These are phyloP conservation scores for Aspergillus quadricinctus DNA, from an alignment of 2,329 filamentous ascomycete species.

Conservation along the genomic window DNA sequence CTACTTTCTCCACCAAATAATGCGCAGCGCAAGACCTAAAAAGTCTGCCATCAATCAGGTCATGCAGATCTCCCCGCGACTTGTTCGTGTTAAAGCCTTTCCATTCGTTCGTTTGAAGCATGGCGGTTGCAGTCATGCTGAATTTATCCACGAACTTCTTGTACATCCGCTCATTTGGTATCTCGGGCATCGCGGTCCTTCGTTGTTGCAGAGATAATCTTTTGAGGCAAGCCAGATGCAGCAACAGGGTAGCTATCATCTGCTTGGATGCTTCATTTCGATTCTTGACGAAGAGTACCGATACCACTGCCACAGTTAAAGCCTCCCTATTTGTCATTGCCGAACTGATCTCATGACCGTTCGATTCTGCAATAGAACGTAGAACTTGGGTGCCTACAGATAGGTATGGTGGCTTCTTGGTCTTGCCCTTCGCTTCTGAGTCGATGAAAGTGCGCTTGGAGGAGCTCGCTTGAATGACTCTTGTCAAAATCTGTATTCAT, in stretches of 20 bases:
- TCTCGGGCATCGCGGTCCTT: not conserved
- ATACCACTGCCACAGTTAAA: not conserved
- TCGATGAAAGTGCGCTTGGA: not conserved
- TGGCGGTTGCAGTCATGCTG: not conserved
- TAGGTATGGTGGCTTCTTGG: not conserved
- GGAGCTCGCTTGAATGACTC: not conserved
- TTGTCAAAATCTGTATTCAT: not conserved
- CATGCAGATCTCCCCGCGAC: not conserved
- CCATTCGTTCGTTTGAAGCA: slow-evolving; percentile 1
- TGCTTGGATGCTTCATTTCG: not conserved
- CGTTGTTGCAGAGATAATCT: not conserved
- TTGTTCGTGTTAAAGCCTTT: not conserved
- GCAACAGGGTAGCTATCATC: not conserved
- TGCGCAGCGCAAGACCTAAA: not conserved
- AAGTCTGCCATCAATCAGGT: slow-evolving; percentile 1
- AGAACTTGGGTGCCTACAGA: not conserved
- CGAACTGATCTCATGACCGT: not conserved
- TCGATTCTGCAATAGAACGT: not conserved
- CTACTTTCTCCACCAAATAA: not conserved
- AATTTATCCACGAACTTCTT: not conserved
- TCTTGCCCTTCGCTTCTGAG: not conserved
- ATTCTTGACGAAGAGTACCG: not conserved
- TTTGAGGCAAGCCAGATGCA: slow-evolving; percentile 1
- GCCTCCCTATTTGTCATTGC: slow-evolving; percentile 1
- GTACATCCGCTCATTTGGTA: not conserved